These are phyloP conservation scores for Dissophora globulifera DNA, from an alignment of 192 early-diverging fungal genomes.

Conservation along the genomic window DNA sequence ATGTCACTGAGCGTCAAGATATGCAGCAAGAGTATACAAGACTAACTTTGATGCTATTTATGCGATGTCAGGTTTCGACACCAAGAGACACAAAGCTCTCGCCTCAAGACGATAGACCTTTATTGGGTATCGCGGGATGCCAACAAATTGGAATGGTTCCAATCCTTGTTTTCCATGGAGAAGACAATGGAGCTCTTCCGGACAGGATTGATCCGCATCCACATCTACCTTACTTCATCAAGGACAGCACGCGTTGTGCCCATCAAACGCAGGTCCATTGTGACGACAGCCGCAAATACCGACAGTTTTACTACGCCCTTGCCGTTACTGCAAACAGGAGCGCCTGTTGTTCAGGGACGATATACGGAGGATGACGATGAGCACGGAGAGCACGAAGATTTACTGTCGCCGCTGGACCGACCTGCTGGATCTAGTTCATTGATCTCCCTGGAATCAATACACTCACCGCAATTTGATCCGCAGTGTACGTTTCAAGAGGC, in stretches of 20 bases:
- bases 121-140: conserved; percentile 50
- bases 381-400: conserved; percentile 20
- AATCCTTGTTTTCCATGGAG: conserved; percentile 46
- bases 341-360: neutral
- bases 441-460: conserved; percentile 57
- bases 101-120: conserved; percentile 40
- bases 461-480: conserved; percentile 60
- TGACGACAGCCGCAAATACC: too few species aligned
- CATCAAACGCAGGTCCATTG: conserved; percentile 4
- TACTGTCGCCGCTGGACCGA: conserved; percentile 30
- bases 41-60: conserved; percentile 6
- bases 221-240: conserved; percentile 46
- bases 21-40: neutral
- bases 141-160: conserved; percentile 52
- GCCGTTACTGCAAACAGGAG: neutral
- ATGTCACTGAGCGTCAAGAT: neutral
- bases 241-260: neutral
- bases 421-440: conserved; percentile 70
- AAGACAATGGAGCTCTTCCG: conserved; percentile 47
- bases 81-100: conserved; percentile 47
- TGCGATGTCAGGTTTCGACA: conserved; percentile 49
- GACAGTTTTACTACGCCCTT: neutral
- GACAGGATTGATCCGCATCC: conserved; percentile 47
- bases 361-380: conserved; percentile 50
- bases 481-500: conserved; percentile 54